Conservation (phyloP, 257 asterid genomes). For the Plantago major region DNA sequence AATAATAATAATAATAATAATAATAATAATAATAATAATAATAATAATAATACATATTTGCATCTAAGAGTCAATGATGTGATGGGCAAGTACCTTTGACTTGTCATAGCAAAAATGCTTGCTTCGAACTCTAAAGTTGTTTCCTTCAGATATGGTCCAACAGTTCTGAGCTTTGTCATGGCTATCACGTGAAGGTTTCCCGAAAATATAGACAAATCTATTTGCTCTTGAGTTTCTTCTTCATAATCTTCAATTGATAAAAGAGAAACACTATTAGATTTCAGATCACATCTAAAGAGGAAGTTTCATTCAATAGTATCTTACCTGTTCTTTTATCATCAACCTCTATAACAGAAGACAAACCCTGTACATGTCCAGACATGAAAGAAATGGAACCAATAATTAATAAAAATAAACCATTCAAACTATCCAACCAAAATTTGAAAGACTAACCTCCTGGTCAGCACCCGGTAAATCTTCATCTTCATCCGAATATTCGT, state of each 20-base stretch:
- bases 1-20: too few relatives aligned
- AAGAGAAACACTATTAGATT: constrained; percentile 11
- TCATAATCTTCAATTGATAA: constrained; percentile 29
- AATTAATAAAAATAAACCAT: too few relatives aligned
- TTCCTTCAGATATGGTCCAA: constrained; percentile 62
- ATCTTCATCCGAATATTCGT: constrained; percentile 63
- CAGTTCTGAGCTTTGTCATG: constrained; percentile 55
- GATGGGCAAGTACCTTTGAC: constrained; percentile 23
- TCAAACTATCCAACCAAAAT: neutral
- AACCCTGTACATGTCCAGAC: constrained; percentile 48
- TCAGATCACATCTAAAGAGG: constrained; percentile 12
- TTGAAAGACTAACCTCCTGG: constrained; percentile 36
- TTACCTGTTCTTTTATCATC: constrained; percentile 64
- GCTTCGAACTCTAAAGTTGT: constrained; percentile 62
- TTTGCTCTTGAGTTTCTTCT: constrained; percentile 43
- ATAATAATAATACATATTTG: constrained; percentile 14
- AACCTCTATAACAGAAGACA: constrained; percentile 43
- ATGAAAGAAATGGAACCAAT: constrained; percentile 14
- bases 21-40: too few relatives aligned
- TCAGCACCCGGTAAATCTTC: constrained; percentile 53
- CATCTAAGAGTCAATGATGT: neutral
- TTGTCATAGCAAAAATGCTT: constrained; percentile 49
- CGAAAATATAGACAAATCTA: constrained; percentile 52
- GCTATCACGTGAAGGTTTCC: constrained; percentile 53
- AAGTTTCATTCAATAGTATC: constrained; percentile 5